A percentile compares a stretch with the other conserved stretches of the same genome.
phyloP scores from a whole-genome alignment of 2,329 filamentous ascomycete genomes.

The Stagonosporopsis chrysanthemi region DNA sequence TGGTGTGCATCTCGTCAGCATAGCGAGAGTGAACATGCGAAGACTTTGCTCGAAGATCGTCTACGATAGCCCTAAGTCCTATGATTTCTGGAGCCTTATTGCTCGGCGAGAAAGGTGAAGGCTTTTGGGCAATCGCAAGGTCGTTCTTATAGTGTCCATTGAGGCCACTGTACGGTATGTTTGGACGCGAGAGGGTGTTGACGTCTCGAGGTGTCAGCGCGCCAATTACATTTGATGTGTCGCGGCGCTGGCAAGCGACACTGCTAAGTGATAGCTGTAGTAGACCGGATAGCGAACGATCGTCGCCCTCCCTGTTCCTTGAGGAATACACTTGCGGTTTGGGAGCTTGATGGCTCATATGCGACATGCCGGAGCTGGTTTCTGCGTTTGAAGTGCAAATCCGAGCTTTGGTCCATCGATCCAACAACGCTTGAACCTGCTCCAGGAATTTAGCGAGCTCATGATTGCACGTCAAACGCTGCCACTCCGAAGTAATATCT shows the following conservation, averaged over 20 bases:
- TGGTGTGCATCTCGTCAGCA: conserved; percentile 47
- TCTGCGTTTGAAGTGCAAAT: not conserved
- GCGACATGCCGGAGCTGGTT: not conserved
- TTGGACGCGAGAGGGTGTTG: not conserved
- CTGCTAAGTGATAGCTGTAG: conserved; percentile 1
- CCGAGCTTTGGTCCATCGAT: not conserved
- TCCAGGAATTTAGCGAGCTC: conserved; percentile 56
- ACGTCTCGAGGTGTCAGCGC: not conserved
- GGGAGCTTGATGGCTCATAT: not conserved
- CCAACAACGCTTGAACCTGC: conserved; percentile 52
- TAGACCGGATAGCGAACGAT: not conserved
- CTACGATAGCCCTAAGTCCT: conserved; percentile 25
- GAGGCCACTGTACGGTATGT: not conserved
- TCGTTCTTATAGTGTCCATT: not conserved
- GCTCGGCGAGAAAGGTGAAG: not conserved
- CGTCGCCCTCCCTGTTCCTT: not conserved
- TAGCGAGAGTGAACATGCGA: conserved; percentile 51
- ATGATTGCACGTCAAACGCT: conserved; percentile 57
- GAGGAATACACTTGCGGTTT: not conserved
- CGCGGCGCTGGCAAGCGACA: not conserved
- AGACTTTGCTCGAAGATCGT: conserved; percentile 28
- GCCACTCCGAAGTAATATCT: conserved; percentile 57
- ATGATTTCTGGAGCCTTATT: not conserved
- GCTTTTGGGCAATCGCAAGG: not conserved
- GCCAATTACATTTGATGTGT: not conserved